Percentiles rank a stretch among this genome's conserved stretches.
phyloP scores from a whole-genome alignment of 768 basidiomycete species.

The Calocybe indica region DNA sequence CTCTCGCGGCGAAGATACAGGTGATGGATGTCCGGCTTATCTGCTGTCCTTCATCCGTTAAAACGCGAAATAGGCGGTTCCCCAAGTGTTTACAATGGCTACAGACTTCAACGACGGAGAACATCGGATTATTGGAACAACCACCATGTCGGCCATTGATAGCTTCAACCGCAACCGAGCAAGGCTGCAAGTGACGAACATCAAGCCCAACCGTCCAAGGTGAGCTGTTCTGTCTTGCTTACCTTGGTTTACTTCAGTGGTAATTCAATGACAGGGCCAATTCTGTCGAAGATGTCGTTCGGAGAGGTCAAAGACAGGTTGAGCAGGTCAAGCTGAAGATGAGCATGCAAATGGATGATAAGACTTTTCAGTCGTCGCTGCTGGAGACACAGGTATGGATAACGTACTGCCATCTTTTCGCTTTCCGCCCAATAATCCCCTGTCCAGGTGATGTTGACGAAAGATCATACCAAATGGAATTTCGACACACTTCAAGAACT shows the following conservation, averaged over 20 bases:
- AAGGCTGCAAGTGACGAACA: slow-evolving; percentile 53
- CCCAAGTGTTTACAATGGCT: slow-evolving; percentile 80
- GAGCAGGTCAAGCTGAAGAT: slow-evolving; percentile 87
- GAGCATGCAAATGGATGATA: slow-evolving; percentile 94
- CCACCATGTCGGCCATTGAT: slow-evolving; percentile 83
- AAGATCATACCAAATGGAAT: slow-evolving; percentile 90
- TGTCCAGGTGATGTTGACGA: slow-evolving; percentile 72
- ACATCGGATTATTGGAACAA: slow-evolving; percentile 76
- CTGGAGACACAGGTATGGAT: slow-evolving; percentile 76
- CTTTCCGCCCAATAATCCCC: not conserved
- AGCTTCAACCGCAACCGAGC: slow-evolving; percentile 88
- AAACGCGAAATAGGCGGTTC: slow-evolving; percentile 53
- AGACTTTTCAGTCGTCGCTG: slow-evolving; percentile 76
- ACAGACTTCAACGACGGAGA: slow-evolving; percentile 73
- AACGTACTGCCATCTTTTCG: not conserved
- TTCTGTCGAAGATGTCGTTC: slow-evolving; percentile 79
- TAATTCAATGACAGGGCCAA: slow-evolving; percentile 46
- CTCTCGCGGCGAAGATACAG: slow-evolving; percentile 81
- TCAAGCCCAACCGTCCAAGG: slow-evolving; percentile 62
- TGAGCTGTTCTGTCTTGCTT: slow-evolving; percentile 19
- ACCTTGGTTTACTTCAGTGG: not conserved
- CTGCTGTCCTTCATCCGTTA: not conserved
- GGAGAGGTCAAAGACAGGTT: slow-evolving; percentile 84
- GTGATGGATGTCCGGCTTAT: slow-evolving; percentile 25
- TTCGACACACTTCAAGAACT: slow-evolving; percentile 85